Base-by-base conservation (phyloP, 1,139 yeast species). In the Zygotorulaspora mrakii region DNA sequence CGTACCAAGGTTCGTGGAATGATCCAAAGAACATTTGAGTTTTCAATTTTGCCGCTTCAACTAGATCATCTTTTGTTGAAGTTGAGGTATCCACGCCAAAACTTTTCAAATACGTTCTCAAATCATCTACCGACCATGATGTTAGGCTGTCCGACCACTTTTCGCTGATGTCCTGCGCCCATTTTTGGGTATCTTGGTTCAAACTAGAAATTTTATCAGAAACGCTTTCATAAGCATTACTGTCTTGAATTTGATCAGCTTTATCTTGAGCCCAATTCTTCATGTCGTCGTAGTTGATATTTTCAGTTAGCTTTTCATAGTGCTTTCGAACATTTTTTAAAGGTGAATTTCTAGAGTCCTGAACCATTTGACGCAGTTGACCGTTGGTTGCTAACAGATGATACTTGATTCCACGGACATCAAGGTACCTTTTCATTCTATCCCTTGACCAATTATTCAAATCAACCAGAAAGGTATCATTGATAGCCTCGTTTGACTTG, bases 81-180 rank as follows among this genome's bases (percentile, higher is more conserved):
- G 60, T 59, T 10, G 52, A 60, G 26, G 70, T 59, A 31, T 65
- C 62, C 39, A 70, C 63, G 5, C 84, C 84, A 55, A 71, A 78
- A 6, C 74, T 67, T 31, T 67, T 64, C 40, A 80, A 61, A 58
- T 78, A 80, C 21, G 69, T 66, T 50, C 64, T 69, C 50, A 80
- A 62, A 48, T 80, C 86, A 22, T 71, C 69, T 28, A 69, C 70
- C 16, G 77, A 65, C 79, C 82, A 79, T 24, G 69, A 61, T 33
- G 69, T 68, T 50, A 75, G 72, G 8, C 69, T 62, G 31, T 66
- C 66, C 33, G 64, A 62, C 42, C 57, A 53, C 6, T 45, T 51
- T 17, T 50, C 45, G 3, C 45, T 38, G 17, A 59, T 50, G 7
- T 52, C 59, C 30, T 54, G 55, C 17, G 54, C 54, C 45, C 59